These are phyloP conservation scores for Komagataea norvegica DNA, from an alignment of 1,139 yeast species.

Conservation along the genomic window DNA sequence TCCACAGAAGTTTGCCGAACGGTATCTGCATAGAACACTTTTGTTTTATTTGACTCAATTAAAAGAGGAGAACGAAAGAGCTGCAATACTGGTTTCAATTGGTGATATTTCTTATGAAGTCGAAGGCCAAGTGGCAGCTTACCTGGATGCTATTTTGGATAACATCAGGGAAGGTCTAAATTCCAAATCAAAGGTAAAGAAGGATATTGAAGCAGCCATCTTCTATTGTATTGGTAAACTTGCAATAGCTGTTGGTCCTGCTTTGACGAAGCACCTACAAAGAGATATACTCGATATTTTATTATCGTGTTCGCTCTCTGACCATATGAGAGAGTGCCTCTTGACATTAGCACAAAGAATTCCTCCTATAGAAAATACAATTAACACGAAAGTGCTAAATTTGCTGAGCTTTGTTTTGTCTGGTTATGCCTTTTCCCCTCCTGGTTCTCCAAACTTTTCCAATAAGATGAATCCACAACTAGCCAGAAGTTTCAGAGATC, in stretches of 20 bases:
- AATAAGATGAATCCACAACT: conserved; percentile 55
- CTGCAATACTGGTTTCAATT: conserved; percentile 74
- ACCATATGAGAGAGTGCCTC: conserved; percentile 71
- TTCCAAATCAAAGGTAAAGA: conserved; percentile 42
- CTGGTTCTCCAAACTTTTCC: conserved; percentile 74
- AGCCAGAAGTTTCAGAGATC: conserved; percentile 75
- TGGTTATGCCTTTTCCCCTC: conserved; percentile 77
- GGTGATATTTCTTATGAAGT: conserved; percentile 85
- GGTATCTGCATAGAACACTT: conserved; percentile 76
- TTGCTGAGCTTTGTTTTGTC: conserved; percentile 74
- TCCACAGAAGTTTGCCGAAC: conserved; percentile 70
- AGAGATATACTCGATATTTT: conserved; percentile 76
- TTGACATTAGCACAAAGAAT: conserved; percentile 64
- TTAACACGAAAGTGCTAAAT: conserved; percentile 68
- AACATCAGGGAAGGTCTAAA: conserved; percentile 79
- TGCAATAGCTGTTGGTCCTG: conserved; percentile 92
- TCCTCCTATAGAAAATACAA: conserved; percentile 73
- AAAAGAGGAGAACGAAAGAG: conserved; percentile 71
- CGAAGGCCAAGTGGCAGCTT: conserved; percentile 82
- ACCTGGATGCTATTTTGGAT: conserved; percentile 79
- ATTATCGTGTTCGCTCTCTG: conserved; percentile 77
- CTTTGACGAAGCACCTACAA: conserved; percentile 82
- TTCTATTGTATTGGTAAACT: conserved; percentile 86
- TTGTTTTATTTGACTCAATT: conserved; percentile 74
- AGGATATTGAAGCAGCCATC: conserved; percentile 80